phyloP scores from a whole-genome alignment of 306 rosid genomes.

The Lablab purpureus region DNA sequence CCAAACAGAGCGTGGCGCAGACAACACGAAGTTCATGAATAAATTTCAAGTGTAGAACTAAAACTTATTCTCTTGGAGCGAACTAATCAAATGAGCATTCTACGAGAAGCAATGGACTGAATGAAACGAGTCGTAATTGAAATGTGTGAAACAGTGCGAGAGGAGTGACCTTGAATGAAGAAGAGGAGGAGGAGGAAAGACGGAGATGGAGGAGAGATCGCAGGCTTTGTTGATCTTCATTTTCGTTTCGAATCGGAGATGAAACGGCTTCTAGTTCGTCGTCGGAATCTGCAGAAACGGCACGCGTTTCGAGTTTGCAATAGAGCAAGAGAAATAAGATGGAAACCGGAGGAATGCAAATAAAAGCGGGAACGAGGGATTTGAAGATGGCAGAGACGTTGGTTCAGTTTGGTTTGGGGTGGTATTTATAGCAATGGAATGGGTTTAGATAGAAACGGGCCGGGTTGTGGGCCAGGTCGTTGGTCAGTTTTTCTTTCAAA shows the following conservation, averaged over 20 bases:
- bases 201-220: slow-evolving; percentile 90
- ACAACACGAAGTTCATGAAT: background rate
- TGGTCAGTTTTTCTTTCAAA: background rate
- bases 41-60: slow-evolving; percentile 1
- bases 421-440: background rate
- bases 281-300: background rate
- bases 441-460: background rate
- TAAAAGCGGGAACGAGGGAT: slow-evolving; percentile 33
- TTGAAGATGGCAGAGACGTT: slow-evolving; percentile 11
- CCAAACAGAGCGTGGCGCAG: slow-evolving; percentile 27
- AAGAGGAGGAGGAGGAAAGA: slow-evolving; percentile 73
- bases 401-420: background rate
- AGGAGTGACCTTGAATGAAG: slow-evolving; percentile 25
- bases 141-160: background rate
- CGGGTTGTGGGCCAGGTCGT: background rate
- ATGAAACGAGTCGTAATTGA: background rate
- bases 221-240: slow-evolving; percentile 90
- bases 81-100: slow-evolving; percentile 1
- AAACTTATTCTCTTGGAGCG: background rate
- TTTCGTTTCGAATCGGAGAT: slow-evolving; percentile 52
- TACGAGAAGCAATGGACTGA: background rate
- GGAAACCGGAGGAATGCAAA: background rate
- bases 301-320: slow-evolving; percentile 3
- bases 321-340: slow-evolving; percentile 7
- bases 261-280: slow-evolving; percentile 5